Evolutionary conservation across 2,329 filamentous ascomycete species (phyloP), one percentile per base, ranked within the genome.

Genomic region (Exophiala aquamarina): DNA sequence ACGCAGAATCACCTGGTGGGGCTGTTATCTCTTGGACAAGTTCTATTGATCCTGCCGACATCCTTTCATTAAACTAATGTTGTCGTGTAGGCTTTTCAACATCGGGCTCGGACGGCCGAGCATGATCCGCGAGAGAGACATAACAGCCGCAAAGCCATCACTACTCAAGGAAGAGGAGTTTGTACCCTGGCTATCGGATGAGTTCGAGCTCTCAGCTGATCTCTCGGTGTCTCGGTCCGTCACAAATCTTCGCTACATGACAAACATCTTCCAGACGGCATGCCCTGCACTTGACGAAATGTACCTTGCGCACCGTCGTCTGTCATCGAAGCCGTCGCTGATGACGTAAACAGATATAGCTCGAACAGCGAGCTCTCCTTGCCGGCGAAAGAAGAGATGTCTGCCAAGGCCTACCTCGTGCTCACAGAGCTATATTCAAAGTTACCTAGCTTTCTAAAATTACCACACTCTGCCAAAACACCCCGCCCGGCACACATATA

Each of bases 181-280:
- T 31, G 39, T 28, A 10, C 23, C 20, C 18, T 41, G 39, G 39
- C 11, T 40, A 8, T 26, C 37, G 18, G 37, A 23, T 26, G 37
- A 40, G 20, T 26, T 40, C 37, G 37, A 20, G 10, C 18, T 26
- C 15, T 26, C 18, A 11, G 15, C 37, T 10, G 37, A 40, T 26
- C 13, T 34, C n/a, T 34, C 32, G 6, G 32, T 18, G 8, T 34
- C 32, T 34, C 32, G 32, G 6, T 34, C n/a, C 17, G 37, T 26
- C 37, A 18, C 37, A 26, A 40, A 20, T 19, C n/a, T 13, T 18
- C 37, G 23, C 14, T 40, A 40, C 21, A 40, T 40, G 37, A 40
- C 32, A 14, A 14, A 14, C 6, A 34, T 34, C 8, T 34, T 34
- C 17, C 37, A 20, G 37, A 40, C 37, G 18, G 23, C 37, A 9